Conservation (phyloP, 2,329 filamentous ascomycete species). For the Daldinia eschscholtzii region DNA sequence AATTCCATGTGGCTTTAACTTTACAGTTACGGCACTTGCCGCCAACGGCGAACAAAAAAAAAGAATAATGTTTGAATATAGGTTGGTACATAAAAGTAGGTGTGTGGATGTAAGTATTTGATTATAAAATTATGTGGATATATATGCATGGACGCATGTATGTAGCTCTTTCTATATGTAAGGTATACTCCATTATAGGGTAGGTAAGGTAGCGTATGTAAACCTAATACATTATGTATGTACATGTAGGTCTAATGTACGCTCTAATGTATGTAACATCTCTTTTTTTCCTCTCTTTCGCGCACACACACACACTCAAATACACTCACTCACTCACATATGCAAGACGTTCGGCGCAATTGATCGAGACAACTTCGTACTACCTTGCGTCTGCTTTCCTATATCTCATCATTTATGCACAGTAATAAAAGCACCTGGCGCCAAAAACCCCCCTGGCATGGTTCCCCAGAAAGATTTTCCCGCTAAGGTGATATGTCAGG, state of each 20-base stretch:
- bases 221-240: not conserved
- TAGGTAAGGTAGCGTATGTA: not conserved
- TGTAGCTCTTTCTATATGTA: not conserved
- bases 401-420: conserved; percentile 37
- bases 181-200: conserved; percentile 1
- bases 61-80: not conserved
- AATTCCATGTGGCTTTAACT: conserved; percentile 5
- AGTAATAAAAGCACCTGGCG: conserved; percentile 28
- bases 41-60: conserved; percentile 31
- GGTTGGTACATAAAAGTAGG: not conserved
- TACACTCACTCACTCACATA: not conserved
- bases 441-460: conserved; percentile 39
- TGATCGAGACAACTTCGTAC: conserved; percentile 18
- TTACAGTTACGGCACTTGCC: conserved; percentile 28
- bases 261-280: conserved; percentile 1
- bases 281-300: not conserved
- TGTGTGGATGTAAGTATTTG: not conserved
- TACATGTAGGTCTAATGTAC: conserved; percentile 11
- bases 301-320: too few species aligned
- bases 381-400: conserved; percentile 36
- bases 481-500: conserved; percentile 54
- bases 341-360: conserved; percentile 13
- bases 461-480: conserved; percentile 55
- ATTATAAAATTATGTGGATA: not conserved
- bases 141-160: not conserved